phyloP scores from a whole-genome alignment of 345 rosid genomes.

The Acer yangbiense region DNA sequence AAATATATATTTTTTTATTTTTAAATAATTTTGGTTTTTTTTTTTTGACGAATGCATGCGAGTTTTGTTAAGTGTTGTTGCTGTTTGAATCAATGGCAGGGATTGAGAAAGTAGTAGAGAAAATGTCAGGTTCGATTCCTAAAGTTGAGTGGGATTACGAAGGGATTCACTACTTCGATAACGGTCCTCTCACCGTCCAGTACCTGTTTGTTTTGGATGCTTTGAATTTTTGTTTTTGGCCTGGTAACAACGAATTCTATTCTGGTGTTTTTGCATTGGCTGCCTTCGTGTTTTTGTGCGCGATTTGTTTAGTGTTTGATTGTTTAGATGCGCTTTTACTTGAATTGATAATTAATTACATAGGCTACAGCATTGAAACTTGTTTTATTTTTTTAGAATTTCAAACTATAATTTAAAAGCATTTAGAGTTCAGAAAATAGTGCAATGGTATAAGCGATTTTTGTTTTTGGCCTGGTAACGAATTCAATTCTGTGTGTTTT shows the following conservation, averaged over 20 bases:
- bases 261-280: too few relatives aligned
- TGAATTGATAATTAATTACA: too few relatives aligned
- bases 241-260: too few relatives aligned
- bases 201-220: constrained; percentile 82
- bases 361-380: too few relatives aligned
- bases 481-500: too few relatives aligned
- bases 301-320: neutral
- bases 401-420: too few relatives aligned
- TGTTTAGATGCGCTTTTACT: too few relatives aligned
- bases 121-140: constrained; percentile 51
- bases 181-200: constrained; percentile 72
- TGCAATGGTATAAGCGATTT: too few relatives aligned
- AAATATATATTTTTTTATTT: neutral
- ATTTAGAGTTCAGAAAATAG: too few relatives aligned
- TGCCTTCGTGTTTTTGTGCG: neutral
- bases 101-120: constrained; percentile 65
- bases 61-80: neutral
- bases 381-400: too few relatives aligned
- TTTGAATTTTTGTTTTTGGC: constrained; percentile 68
- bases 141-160: constrained; percentile 80
- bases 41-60: neutral
- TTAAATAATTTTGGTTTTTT: too few relatives aligned
- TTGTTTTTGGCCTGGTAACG: constrained; percentile 57
- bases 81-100: constrained; percentile 32
- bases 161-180: constrained; percentile 81